Evolutionary conservation across 2,329 filamentous ascomycete genomes (phyloP), one percentile per base, ranked within the genome.

Genomic region (Hypoxylon sp.): DNA sequence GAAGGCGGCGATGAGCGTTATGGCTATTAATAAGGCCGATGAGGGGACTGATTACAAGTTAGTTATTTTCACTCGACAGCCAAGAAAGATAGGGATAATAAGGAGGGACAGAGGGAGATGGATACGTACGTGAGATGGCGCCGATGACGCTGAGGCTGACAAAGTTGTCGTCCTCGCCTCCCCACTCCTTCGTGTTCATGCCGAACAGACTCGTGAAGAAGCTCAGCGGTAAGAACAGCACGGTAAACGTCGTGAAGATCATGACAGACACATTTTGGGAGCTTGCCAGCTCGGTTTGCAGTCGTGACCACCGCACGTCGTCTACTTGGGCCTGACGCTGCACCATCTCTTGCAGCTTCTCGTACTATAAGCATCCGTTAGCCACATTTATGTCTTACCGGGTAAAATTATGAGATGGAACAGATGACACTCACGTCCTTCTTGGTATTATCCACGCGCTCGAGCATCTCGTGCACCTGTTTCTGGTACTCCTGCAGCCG

Each of bases 141-240:
- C 81, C 82, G 18, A 85, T 82, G 3, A 74, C 73, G 11, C 60
- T 63, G 6, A 84, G 71, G 2, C 74, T 71, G 1, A 79, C 70
- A 9, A 81, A 76, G 18, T 80, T 74, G n/a, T 69, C 58, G 7
- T 69, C 61, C 13, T 74, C 74, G 1, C 77, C 80, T 24, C 81
- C 82, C 85, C 85, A 87, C 70, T 88, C 84, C 3, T 71, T 73
- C 2, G 83, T 84, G 64, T 88, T 88, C 80, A 88, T 88, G 49
- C 86, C 85, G 51, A 88, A 88, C 0, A 88, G 68, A 2, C 83
- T 82, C 0, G 85, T 88, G 70, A 88, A 88, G 74, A 88, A 88
- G 15, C 82, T 85, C 4, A 88, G 69, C 0, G 86, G 86, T 1
- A 88, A 73, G 72, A 87, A 88, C 17, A 88, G 85, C 54, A 88